Evolutionary conservation across 176 grass and related monocot genomes (phyloP).

Genomic region (Calamus simplicifolius): DNA sequence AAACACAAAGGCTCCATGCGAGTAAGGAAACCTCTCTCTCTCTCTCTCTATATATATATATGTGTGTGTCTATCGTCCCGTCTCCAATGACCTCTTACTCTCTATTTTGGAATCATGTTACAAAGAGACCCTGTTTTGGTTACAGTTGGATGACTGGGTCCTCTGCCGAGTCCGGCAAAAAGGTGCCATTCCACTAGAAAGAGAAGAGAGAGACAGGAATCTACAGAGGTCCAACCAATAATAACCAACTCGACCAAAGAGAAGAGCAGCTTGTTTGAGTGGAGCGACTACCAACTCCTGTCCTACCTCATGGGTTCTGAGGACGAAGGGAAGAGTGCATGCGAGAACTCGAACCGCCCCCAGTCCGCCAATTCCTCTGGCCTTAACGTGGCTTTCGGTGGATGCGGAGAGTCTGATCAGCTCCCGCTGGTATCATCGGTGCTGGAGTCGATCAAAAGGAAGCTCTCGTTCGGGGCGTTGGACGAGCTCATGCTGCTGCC

Average conservation of each 20-base stretch:
- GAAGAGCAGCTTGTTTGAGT: too few species aligned
- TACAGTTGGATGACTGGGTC: slow-evolving; percentile 41
- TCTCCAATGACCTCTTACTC: neutral
- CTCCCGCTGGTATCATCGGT: slow-evolving; percentile 14
- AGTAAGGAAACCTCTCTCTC: neutral
- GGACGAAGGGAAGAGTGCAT: too few species aligned
- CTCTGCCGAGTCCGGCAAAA: slow-evolving; percentile 41
- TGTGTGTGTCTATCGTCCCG: neutral
- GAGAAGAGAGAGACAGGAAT: neutral
- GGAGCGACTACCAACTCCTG: too few species aligned
- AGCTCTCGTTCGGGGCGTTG: slow-evolving; percentile 30
- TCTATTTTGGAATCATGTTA: neutral
- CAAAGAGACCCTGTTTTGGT: neutral
- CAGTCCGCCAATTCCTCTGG: neutral
- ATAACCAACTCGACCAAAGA: too few species aligned
- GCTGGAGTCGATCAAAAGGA: slow-evolving; percentile 37
- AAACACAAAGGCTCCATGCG: slow-evolving; percentile 19
- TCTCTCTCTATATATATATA: neutral
- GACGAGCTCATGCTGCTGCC: slow-evolving; percentile 28
- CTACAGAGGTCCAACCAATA: too few species aligned
- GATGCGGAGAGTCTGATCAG: neutral
- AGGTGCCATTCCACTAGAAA: neutral
- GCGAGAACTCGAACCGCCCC: too few species aligned
- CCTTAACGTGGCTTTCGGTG: neutral
- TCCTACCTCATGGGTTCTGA: too few species aligned